These are phyloP conservation scores for Bacidia rubella DNA, from an alignment of 495 filamentous ascomycete species.

Conservation along the genomic window DNA sequence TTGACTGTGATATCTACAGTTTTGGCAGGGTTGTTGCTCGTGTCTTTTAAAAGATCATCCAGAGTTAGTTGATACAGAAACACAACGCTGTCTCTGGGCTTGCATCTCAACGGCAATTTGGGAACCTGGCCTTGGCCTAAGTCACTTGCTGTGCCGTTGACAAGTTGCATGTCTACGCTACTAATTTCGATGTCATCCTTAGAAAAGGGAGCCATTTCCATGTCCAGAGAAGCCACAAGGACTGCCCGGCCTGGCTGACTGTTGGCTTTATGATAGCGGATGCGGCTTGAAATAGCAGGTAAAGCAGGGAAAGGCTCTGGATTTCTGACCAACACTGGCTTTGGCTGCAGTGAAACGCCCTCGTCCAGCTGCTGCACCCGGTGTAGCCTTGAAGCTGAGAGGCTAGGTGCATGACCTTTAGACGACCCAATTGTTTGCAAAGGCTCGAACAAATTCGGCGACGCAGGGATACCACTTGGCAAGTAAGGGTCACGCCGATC, in stretches of 20 bases:
- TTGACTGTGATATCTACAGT: slow-evolving; percentile 50
- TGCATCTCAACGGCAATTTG: slow-evolving; percentile 50
- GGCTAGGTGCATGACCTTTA: slow-evolving; percentile 49
- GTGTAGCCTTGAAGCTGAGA: slow-evolving; percentile 69
- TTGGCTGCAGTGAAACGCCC: slow-evolving; percentile 44
- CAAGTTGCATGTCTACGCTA: slow-evolving; percentile 49
- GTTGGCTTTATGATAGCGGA: slow-evolving; percentile 65
- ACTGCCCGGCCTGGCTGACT: slow-evolving; percentile 48
- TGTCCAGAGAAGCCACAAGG: slow-evolving; percentile 68
- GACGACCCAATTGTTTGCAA: slow-evolving; percentile 57
- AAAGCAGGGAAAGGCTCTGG: slow-evolving; percentile 56
- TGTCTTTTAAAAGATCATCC: slow-evolving; percentile 31
- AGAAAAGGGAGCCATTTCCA: slow-evolving; percentile 77
- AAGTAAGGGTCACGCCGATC: slow-evolving; percentile 57
- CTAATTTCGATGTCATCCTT: slow-evolving; percentile 57
- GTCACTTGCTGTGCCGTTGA: slow-evolving; percentile 53
- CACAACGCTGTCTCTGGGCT: slow-evolving; percentile 71
- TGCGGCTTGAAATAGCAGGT: slow-evolving; percentile 70
- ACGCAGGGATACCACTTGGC: slow-evolving; percentile 57
- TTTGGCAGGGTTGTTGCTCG: slow-evolving; percentile 35
- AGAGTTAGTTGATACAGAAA: slow-evolving; percentile 69
- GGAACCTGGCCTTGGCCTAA: slow-evolving; percentile 47
- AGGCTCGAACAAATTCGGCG: slow-evolving; percentile 69
- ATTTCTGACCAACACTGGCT: slow-evolving; percentile 44
- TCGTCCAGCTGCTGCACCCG: slow-evolving; percentile 39